Evolutionary conservation across 352 stramenopile species (phyloP).

Genomic region (Plasmopara muralis): DNA sequence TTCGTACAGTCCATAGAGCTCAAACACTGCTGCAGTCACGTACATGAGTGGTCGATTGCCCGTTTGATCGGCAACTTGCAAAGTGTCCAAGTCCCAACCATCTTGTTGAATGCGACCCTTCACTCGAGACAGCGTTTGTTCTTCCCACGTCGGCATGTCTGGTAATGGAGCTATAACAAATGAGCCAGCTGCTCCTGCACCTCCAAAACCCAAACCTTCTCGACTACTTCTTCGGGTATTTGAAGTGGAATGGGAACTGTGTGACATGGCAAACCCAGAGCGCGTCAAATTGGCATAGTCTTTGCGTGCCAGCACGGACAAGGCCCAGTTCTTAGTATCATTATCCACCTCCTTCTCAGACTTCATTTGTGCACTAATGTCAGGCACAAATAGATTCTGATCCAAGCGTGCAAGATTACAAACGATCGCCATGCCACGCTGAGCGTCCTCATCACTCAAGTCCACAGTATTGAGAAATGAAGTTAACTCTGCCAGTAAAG

Average conservation of each 20-base stretch:
- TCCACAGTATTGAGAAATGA: slow-evolving; percentile 65
- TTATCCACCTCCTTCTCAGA: slow-evolving; percentile 69
- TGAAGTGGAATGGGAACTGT: slow-evolving; percentile 70
- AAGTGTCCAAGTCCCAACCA: slow-evolving; percentile 63
- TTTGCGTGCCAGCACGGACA: slow-evolving; percentile 66
- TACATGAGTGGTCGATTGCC: slow-evolving; percentile 70
- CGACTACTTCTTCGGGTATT: slow-evolving; percentile 59
- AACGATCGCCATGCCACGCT: slow-evolving; percentile 57
- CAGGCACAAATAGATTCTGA: slow-evolving; percentile 77
- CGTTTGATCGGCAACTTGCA: slow-evolving; percentile 61
- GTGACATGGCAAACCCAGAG: slow-evolving; percentile 43
- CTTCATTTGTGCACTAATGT: slow-evolving; percentile 79
- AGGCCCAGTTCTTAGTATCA: slow-evolving; percentile 79
- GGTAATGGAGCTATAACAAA: slow-evolving; percentile 34
- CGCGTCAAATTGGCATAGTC: slow-evolving; percentile 59
- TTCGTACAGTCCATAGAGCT: slow-evolving; percentile 72
- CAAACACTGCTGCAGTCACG: slow-evolving; percentile 70
- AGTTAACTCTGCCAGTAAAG: slow-evolving; percentile 67
- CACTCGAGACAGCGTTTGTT: slow-evolving; percentile 41
- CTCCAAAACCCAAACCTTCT: slow-evolving; percentile 33
- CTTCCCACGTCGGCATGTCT: slow-evolving; percentile 56
- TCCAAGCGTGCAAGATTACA: slow-evolving; percentile 63
- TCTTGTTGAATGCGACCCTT: slow-evolving; percentile 52
- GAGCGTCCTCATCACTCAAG: slow-evolving; percentile 49
- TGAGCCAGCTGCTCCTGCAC: slow-evolving; percentile 9